Percentiles rank a stretch among this genome's conserved stretches.
These are phyloP conservation scores for Ustilago cynodontis DNA, from an alignment of 1,284 basidiomycete genomes.

Conservation along the genomic window DNA sequence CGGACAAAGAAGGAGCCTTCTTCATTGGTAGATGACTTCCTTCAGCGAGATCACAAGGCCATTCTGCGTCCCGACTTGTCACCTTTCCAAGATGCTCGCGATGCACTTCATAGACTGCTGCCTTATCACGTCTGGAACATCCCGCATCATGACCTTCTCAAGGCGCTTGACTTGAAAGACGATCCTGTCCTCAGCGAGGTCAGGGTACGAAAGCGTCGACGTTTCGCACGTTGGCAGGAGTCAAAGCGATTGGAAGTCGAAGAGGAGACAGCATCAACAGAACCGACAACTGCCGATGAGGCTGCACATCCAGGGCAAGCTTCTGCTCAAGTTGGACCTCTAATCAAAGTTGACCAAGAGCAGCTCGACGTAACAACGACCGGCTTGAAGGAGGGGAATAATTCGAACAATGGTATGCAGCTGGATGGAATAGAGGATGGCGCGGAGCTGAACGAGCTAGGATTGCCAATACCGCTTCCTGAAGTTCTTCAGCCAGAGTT, in stretches of 20 bases:
- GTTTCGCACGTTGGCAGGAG: slow-evolving; percentile 16
- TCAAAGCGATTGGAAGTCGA: not conserved
- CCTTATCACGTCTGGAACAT: slow-evolving; percentile 68
- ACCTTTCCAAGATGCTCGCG: slow-evolving; percentile 55
- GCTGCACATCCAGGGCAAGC: not conserved
- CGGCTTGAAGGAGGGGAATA: not conserved
- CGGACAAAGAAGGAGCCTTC: slow-evolving; percentile 2
- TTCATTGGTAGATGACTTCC: slow-evolving; percentile 22
- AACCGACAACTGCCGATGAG: not conserved
- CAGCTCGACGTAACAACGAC: not conserved
- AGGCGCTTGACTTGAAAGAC: slow-evolving; percentile 21
- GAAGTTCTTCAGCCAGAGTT: slow-evolving; percentile 42
- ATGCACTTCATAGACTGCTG: slow-evolving; percentile 59
- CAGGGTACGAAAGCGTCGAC: slow-evolving; percentile 39
- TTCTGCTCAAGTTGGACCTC: slow-evolving; percentile 4
- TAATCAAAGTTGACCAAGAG: slow-evolving; percentile 3
- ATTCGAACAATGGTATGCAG: not conserved
- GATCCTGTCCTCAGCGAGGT: slow-evolving; percentile 39
- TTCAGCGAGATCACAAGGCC: slow-evolving; percentile 48
- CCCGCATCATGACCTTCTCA: slow-evolving; percentile 57
- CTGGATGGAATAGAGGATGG: slow-evolving; percentile 5
- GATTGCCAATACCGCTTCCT: slow-evolving; percentile 34
- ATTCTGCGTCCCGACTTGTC: slow-evolving; percentile 58
- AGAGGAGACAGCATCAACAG: not conserved
- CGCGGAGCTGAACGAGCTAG: slow-evolving; percentile 28